Evolutionary conservation across 495 filamentous ascomycete species (phyloP), one percentile per base, ranked within the genome.

Genomic region (Pyrenula aspistea): DNA sequence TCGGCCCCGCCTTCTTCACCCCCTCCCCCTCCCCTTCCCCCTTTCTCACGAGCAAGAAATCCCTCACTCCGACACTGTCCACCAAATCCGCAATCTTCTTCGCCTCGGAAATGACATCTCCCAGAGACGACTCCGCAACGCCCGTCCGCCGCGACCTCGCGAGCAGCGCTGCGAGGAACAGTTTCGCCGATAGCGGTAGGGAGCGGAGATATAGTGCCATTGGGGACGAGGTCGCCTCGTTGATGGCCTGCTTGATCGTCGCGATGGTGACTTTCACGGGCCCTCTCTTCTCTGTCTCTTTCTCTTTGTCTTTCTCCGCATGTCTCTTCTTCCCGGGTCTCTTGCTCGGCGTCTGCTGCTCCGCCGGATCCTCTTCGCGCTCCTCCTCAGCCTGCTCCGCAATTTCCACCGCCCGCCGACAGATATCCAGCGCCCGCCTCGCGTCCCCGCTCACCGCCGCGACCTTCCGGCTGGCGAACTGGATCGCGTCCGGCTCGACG

Each of bases 391-490:
- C 82, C 53, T 86, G 78, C 67, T 99, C 94, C 11, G 93, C 93
- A 20, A 99, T 83, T 68, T 99, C 94, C 8, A 99, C 93, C 1
- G 94, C 94, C 53, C 94, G 82, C 0, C 94, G 81, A 65, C 94
- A 99, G 53, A 99, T 97, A 63, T 99, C 94, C 8, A 99, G 74
- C 2, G 91, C 92, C 22, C 94, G 82, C 24, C 94, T 77, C 12
- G 94, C 94, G 62, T 99, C 94, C 49, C 94, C 94, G 57, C 85
- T 91, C 24, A 99, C 94, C 12, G 93, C 92, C 0, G 94, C 94
- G 1, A 99, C 94, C 71, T 99, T 99, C 21, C 94, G 79, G 54
- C 87, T 89, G 2, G 94, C 94, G 64, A 99, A 99, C 71, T 97
- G 93, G 47, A 99, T 77, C 15, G 94, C 94, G 68, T 99, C 94